Conservation (phyloP, 163 green algal genomes). For the Volvox carteri region DNA sequence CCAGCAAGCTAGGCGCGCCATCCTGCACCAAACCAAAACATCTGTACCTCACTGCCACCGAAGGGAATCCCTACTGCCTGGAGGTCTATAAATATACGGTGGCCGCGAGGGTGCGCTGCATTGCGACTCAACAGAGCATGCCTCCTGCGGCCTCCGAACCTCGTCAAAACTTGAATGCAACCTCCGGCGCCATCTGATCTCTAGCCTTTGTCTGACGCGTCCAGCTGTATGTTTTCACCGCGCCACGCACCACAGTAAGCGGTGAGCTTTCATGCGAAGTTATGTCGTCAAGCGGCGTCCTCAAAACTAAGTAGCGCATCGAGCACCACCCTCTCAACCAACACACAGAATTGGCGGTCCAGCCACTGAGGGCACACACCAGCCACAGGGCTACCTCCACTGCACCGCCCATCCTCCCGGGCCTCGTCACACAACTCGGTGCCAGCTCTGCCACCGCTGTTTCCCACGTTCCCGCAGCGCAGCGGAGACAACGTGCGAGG, state of each 20-base stretch:
- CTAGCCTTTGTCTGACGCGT: too few relatives aligned
- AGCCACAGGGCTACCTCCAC: background rate
- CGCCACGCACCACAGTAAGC: too few relatives aligned
- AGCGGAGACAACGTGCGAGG: background rate
- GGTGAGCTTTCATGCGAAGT: too few relatives aligned
- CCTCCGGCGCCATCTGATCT: too few relatives aligned
- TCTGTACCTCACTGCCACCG: background rate
- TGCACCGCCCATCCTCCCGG: background rate
- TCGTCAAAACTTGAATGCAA: too few relatives aligned
- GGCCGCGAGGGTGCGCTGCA: too few relatives aligned
- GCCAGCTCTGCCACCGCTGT: background rate
- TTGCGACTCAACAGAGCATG: too few relatives aligned
- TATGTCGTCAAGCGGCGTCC: constrained; percentile 20
- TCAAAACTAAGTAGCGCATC: background rate
- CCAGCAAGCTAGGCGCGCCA: background rate
- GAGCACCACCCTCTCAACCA: background rate
- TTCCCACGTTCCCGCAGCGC: background rate
- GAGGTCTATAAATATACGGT: too few relatives aligned
- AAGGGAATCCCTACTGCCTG: background rate
- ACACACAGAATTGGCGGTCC: background rate
- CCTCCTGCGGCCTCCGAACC: too few relatives aligned
- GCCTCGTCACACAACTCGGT: background rate
- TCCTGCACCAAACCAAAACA: background rate
- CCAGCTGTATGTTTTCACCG: too few relatives aligned
- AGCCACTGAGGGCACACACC: constrained; percentile 2